Evolutionary conservation across 2,329 filamentous ascomycete genomes (phyloP), one percentile per base, ranked within the genome.

Genomic region (Pyrenophora seminiperda): DNA sequence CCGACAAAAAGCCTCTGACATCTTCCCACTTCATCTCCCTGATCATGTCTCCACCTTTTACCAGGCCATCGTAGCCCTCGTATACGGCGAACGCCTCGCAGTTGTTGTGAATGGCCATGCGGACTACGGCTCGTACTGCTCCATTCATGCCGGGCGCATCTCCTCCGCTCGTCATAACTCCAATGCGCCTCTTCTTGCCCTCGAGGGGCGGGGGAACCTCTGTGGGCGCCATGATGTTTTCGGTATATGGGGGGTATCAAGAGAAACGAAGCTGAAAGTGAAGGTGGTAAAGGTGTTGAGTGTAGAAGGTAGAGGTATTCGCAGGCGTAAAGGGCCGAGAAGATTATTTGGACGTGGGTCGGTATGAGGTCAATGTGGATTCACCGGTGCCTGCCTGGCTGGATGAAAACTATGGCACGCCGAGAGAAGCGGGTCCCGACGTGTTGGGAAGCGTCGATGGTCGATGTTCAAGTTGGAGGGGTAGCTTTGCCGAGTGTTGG

Each of bases 101-200:
- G 49, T 77, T 76, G 74, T 89, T 84, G 73, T 94, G 86, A 62
- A 97, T 90, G 41, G 91, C 85, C 83, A 91, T 96, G 62, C 94
- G 89, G 50, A 99, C 90, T 20, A 96, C 89, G 41, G 92, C 91
- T 54, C 92, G 85, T 30, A 97, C 91, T 29, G 90, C 90, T 54
- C 86, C 91, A 75, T 94, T 96, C 92, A 97, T 97, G 72, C 92
- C 92, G 2, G 91, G 92, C 60, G 91, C 90, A 81, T 97, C 92
- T 68, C 92, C 92, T 70, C 92, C 92, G 62, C 90, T 95, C 68
- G 92, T 97, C 87, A 97, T 91, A 73, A 97, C 86, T 60, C 87
- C 92, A 72, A 97, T 93, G 58, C 83, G 79, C 68, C 84, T 83
- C 72, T 81, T 82, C 71, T 79, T 79, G 59, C 75, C 70, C 55